These are phyloP conservation scores for Scedosporium apiospermum DNA, from an alignment of 2,329 filamentous ascomycete species.

Conservation along the genomic window DNA sequence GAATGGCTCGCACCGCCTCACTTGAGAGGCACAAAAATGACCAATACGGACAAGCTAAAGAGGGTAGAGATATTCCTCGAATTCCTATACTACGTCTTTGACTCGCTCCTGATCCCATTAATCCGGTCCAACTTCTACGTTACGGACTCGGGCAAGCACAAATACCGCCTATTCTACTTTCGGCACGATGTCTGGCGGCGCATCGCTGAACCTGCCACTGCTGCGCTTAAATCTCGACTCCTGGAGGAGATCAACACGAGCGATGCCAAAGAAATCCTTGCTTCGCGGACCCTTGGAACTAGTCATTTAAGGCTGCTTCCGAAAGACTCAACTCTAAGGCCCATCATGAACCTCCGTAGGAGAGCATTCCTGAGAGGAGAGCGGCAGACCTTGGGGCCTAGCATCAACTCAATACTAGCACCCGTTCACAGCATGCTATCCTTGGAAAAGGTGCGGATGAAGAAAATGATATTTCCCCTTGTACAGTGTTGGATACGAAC, in stretches of 20 bases:
- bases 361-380: conserved; percentile 46
- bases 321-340: conserved; percentile 65
- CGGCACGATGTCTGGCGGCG: conserved; percentile 85
- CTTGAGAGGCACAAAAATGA: conserved; percentile 43
- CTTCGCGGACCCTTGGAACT: conserved; percentile 58
- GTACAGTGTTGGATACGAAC: not conserved
- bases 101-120: conserved; percentile 82
- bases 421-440: conserved; percentile 71
- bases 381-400: conserved; percentile 49
- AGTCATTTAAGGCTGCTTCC: conserved; percentile 75
- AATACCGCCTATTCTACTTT: conserved; percentile 83
- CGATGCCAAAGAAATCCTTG: conserved; percentile 47
- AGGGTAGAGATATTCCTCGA: conserved; percentile 72
- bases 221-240: conserved; percentile 57
- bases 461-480: not conserved
- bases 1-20: conserved; percentile 60
- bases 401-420: conserved; percentile 44
- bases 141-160: conserved; percentile 76
- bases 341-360: conserved; percentile 78
- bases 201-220: conserved; percentile 64
- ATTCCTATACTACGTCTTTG: conserved; percentile 85
- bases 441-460: conserved; percentile 56
- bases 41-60: conserved; percentile 64
- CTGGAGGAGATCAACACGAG: conserved; percentile 64
- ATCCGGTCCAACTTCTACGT: conserved; percentile 86